Base-by-base conservation (phyloP, 2,329 filamentous ascomycete genomes). In the Gaeumannomyces tritici region DNA sequence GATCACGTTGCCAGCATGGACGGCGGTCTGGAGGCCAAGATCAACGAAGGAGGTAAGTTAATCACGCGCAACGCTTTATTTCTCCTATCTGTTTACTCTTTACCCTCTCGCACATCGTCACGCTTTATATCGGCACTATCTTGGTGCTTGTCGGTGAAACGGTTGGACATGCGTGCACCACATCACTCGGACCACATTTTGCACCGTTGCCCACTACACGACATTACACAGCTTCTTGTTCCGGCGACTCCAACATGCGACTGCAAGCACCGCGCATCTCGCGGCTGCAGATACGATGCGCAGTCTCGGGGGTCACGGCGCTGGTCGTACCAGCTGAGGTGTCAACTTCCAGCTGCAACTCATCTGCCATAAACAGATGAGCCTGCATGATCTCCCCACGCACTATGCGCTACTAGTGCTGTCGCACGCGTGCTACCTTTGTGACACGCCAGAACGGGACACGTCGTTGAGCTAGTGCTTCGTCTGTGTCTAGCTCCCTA, bases 21-120 rank as follows among this genome's bases (percentile, higher is more conserved):
- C 57, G 93, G 93, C 66, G 90, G 92, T 68, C 83, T 99, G 24
- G 95, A 98, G 76, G 91, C 93, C 60, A 89, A 84, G 72, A 88
- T 99, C 66, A 83, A 96, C 70, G 96, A 99, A 89, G 95, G 90
- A 82, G 95, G 91, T 93, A 78, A 80, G 89, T 83, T 55, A 58
- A 60, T 65, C 67, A 21, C 11, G 21, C 51, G 8, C 59, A 26
- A 65, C 65, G 69, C 69, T 73, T 61, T 11, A 24, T 54, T 68
- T 61, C 70, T 66, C 69, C 70, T 68, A 58, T 64, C 61, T 62
- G 64, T 47, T 15, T n/a, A 27, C 28, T 70, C 28, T 65, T 66
- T 55, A 47, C 26, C 1, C 54, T 2, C 1, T 55, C 62, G 64
- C 57, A 26, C 59, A 61, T 61, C 35, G 35, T 60, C 13, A 27